Percentiles rank a stretch among this genome's conserved stretches.
phyloP scores from a whole-genome alignment of 805 yeast species.

The Ogataea ganodermae region DNA sequence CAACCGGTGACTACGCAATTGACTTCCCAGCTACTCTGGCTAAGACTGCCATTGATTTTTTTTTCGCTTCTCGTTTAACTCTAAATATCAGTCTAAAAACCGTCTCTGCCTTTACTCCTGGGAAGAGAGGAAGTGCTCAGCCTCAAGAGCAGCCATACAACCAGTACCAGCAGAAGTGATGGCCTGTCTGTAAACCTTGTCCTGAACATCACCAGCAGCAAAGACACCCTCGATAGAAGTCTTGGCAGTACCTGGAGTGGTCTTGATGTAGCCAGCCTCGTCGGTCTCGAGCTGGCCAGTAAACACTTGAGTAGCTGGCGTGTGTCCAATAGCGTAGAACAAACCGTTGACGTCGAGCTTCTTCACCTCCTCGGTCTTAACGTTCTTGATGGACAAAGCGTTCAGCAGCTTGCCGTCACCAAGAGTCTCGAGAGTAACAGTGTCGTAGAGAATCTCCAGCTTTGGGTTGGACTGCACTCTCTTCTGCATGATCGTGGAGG shows the following conservation, averaged over 20 bases:
- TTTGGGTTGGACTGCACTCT: slow-evolving; percentile 83
- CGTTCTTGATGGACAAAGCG: slow-evolving; percentile 65
- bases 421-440: slow-evolving; percentile 82
- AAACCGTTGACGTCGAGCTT: slow-evolving; percentile 85
- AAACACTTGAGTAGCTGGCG: slow-evolving; percentile 88
- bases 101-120: slow-evolving; percentile 39
- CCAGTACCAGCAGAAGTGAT: slow-evolving; percentile 99
- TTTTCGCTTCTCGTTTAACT: no score
- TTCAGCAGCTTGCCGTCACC: slow-evolving; percentile 89
- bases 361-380: slow-evolving; percentile 63
- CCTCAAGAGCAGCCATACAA: slow-evolving; percentile 98
- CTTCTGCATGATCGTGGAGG: slow-evolving; percentile 95
- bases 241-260: slow-evolving; percentile 84
- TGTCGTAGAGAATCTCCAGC: slow-evolving; percentile 86
- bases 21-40: no score
- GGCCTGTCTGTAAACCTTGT: slow-evolving; percentile 95
- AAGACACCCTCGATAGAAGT: slow-evolving; percentile 90
- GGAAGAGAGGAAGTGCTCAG: slow-evolving; percentile 73
- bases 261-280: slow-evolving; percentile 83
- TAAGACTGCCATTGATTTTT: no score
- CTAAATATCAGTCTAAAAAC: neutral
- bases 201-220: slow-evolving; percentile 99
- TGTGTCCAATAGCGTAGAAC: slow-evolving; percentile 97
- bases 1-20: no score
- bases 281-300: slow-evolving; percentile 78